Evolutionary conservation across 1,284 basidiomycete species (phyloP), one percentile per base, ranked within the genome.

Genomic region (Malassezia equina): DNA sequence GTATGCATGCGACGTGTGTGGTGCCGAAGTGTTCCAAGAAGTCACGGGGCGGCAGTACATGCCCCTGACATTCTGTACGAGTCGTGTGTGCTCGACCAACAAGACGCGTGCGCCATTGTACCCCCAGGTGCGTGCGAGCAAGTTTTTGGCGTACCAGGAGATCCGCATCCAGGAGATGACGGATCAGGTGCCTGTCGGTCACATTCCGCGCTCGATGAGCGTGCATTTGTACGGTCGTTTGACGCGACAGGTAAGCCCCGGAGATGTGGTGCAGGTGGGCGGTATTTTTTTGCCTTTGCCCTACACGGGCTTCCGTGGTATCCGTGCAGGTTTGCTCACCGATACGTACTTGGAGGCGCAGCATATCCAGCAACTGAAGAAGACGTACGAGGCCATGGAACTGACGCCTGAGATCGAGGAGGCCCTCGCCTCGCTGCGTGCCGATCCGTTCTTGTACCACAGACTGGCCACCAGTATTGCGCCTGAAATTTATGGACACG

Each of bases 81-180:
- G 61, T 21, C 52, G 59, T 11, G 84, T 88, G 59, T 96, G 93
- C 76, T 80, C 82, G 75, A 86, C 84, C 75, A 93, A 96, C 72
- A 81, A 83, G n/a, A 84, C 89, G 45, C 84, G 81, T 31, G 90
- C 91, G 7, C 86, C 86, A n/a, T 77, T 99, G 55, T 88, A 94
- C 73, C 95, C 96, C 86, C 94, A 98, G 77, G 95, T 93, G 3
- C 82, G 94, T 31, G 94, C 94, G 19, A 90, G 88, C 77, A 85
- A 94, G 56, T 99, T 98, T 77, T 88, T 86, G 67, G 90, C 93
- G 0, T 99, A 98, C 80, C 94, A 99, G 75, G 94, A 99, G 76
- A 84, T 95, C 63, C 94, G 94, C 77, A 89, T 99, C 45, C 94
- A 99, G 76, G 94, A 99, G 77, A 94, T 98, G 93, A 88, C 94